Evolutionary conservation across 495 filamentous ascomycete genomes (phyloP), one percentile per base, ranked within the genome.

Genomic region (Penicillium paradoxum): DNA sequence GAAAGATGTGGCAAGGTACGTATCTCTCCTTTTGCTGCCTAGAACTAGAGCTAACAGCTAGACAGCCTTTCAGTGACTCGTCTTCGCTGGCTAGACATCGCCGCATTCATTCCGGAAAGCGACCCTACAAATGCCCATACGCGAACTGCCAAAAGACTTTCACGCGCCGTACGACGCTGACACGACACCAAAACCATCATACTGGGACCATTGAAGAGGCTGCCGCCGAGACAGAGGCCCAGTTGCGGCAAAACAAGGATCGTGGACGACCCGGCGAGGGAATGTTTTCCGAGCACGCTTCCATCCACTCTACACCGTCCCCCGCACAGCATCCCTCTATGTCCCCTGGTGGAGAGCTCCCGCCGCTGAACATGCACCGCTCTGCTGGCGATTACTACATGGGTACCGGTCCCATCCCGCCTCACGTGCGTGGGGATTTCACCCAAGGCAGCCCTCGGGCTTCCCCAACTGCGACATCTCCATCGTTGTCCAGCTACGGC

Each of bases 81-180:
- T 97, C 92, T 60, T 97, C 93, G 8, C 73, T 98, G 32, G 93
- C 93, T 17, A 79, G 93, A 33, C 93, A 98, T 73, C 86, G 93
- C 22, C 82, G 93, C 25, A 98, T 97, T 55, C 93, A 98, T 63
- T 95, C 90, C 19, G 93, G 93, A 19, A 96, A 95, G 65, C 83
- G 93, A 33, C 93, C 93, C 2, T 98, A 97, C 75, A 95, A 96
- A 65, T 98, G 93, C 69, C 92, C 92, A 1, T 98, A 92, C 62
- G 91, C 89, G 13, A 91, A 97, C 62, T 98, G 93, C 69, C 91
- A 96, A 66, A 98, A 98, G 79, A 98, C 95, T 0, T 98, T 98
- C 66, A 98, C 93, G 2, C 84, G 93, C 30, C 84, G 91, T 33
- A 98, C 93, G 3, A 98, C 93, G 0, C 73, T 98, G 54, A 98